These are phyloP conservation scores for Eucalyptus globulus DNA, from an alignment of 345 rosid species.

Conservation along the genomic window DNA sequence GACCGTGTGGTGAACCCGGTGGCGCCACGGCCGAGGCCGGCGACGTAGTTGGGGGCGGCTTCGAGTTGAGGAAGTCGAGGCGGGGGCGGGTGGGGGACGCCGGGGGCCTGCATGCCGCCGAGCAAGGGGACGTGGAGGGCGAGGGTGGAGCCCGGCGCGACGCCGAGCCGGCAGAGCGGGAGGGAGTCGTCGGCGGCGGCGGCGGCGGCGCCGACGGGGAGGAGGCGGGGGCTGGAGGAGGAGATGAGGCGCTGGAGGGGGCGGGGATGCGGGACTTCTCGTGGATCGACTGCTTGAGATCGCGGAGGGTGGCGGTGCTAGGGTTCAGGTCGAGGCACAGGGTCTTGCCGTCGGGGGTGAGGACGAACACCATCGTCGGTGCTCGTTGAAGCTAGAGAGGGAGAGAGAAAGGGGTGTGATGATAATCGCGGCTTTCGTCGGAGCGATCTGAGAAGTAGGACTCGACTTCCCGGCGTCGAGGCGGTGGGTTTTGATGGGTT, in stretches of 20 bases:
- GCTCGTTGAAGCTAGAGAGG: not conserved
- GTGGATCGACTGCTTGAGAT: slow-evolving; percentile 35
- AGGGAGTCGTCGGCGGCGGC: slow-evolving; percentile 1
- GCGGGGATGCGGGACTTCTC: slow-evolving; percentile 26
- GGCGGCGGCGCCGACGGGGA: not conserved
- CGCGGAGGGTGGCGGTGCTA: slow-evolving; percentile 31
- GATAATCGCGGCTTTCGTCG: not conserved
- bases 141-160: slow-evolving; percentile 35
- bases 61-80: slow-evolving; percentile 74
- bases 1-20: slow-evolving; percentile 96
- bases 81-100: slow-evolving; percentile 53
- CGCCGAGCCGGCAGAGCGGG: slow-evolving; percentile 36
- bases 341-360: slow-evolving; percentile 37
- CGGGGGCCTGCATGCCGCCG: slow-evolving; percentile 34
- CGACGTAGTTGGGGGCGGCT: slow-evolving; percentile 85
- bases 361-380: slow-evolving; percentile 40
- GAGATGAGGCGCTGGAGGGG: slow-evolving; percentile 19
- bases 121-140: slow-evolving; percentile 39
- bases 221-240: not conserved
- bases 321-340: slow-evolving; percentile 36
- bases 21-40: slow-evolving; percentile 97
- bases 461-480: not conserved
- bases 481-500: not conserved
- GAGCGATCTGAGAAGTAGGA: not conserved
- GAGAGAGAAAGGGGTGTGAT: not conserved